These are phyloP conservation scores for Graphiopsis chlorocephala DNA, from an alignment of 2,329 filamentous ascomycete genomes.

Conservation along the genomic window DNA sequence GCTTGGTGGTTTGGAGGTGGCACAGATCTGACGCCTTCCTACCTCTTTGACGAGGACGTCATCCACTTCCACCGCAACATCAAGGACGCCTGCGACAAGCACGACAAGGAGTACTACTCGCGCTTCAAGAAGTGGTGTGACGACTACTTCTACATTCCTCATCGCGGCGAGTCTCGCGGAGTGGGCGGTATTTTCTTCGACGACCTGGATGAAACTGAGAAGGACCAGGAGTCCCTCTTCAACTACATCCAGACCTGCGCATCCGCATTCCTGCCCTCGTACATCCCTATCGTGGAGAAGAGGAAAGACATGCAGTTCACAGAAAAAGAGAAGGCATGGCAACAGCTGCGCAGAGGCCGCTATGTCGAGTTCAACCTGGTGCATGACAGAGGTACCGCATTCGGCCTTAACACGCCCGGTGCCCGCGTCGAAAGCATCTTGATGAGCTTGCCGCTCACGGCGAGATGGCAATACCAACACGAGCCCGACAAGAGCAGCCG, in stretches of 20 bases:
- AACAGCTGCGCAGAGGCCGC: conserved; percentile 87
- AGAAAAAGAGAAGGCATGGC: conserved; percentile 87
- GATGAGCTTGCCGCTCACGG: conserved; percentile 93
- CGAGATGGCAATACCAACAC: conserved; percentile 95
- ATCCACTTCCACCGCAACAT: conserved; percentile 94
- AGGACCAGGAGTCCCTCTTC: conserved; percentile 85
- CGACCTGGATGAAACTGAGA: conserved; percentile 83
- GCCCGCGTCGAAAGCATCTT: conserved; percentile 93
- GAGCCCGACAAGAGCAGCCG: conserved; percentile 69
- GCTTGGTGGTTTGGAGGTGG: conserved; percentile 99
- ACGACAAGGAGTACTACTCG: conserved; percentile 88
- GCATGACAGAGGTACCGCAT: conserved; percentile 90
- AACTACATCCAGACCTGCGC: conserved; percentile 83
- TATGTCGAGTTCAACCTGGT: conserved; percentile 99
- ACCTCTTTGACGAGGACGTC: conserved; percentile 95
- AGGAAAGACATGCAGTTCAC: conserved; percentile 91
- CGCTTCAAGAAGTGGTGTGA: conserved; percentile 99
- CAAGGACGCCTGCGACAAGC: conserved; percentile 88
- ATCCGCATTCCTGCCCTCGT: conserved; percentile 83
- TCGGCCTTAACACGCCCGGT: conserved; percentile 88
- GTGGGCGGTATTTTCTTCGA: conserved; percentile 98
- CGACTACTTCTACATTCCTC: conserved; percentile 92
- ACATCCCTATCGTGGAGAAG: conserved; percentile 81
- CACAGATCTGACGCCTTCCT: conserved; percentile 86
- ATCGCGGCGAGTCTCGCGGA: conserved; percentile 81